Evolutionary conservation across 2,329 filamentous ascomycete species (phyloP), one percentile per base, ranked within the genome.

Genomic region (Fusarium nanum): DNA sequence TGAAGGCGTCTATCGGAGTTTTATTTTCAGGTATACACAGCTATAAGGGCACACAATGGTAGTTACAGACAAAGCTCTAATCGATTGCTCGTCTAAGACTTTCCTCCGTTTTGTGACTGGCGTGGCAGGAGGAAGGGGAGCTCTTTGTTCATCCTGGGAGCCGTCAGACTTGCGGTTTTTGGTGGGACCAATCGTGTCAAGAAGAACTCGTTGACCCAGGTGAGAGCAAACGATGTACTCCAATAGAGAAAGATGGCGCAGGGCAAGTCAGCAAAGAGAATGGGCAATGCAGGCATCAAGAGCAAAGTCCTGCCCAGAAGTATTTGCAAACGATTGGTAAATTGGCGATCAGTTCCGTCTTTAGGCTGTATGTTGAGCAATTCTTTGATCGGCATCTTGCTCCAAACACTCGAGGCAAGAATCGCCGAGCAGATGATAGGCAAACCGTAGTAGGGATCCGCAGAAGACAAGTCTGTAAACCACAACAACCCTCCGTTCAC

Each of bases 401-500:
- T 73, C 77, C 77, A 79, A 4, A 67, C 73, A 23, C 73, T 76
- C 56, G 67, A 73, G 6, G 73, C 75, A 22, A 82, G 58, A 12
- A 79, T 63, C 1, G 66, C 67, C 2, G 77, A 76, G 59, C 78
- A 81, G 40, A 80, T 60, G 11, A 79, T 27, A 5, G 87, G 86
- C 0, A 89, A 80, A 28, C 83, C 75, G 59, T 82, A 79, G 59
- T 83, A 83, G 2, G 87, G 86, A 64, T 89, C 87, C 32, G 83
- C 78, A 30, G 75, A 82, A 9, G 83, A 84, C 25, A 89, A 81
- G 68, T 89, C 84, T 4, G 81, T 78, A 71, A 89, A 88, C 86
- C 87, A 89, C 18, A 88, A 78, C 42, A 80, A 82, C 27, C 87
- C 87, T 7, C 84, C 87, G 1, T 83, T 79, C 1, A 79, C 73